Conservation (phyloP, 2,329 filamentous ascomycete species). For the Endoconidiophora laricicola region DNA sequence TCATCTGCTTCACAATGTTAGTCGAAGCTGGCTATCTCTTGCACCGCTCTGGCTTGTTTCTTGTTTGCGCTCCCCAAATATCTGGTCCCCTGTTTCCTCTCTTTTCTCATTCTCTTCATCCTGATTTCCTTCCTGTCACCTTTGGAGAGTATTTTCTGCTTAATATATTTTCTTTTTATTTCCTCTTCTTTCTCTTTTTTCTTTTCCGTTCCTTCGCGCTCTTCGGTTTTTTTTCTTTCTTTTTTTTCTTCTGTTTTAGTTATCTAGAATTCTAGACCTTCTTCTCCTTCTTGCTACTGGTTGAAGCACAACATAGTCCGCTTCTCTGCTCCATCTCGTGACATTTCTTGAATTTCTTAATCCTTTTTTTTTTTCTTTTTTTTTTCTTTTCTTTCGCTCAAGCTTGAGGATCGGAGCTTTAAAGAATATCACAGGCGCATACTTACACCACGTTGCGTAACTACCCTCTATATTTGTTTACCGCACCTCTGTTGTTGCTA, state of each 20-base stretch:
- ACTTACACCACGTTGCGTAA: too few species aligned
- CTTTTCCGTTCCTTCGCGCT: neutral
- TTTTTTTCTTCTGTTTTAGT: neutral
- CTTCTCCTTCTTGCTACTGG: neutral
- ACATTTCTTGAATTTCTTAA: neutral
- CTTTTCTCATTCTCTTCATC: constrained; percentile 7
- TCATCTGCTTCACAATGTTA: too few species aligned
- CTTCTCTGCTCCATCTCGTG: neutral
- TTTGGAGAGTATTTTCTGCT: neutral
- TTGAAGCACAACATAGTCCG: too few species aligned
- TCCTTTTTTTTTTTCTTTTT: neutral
- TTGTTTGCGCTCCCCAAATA: neutral
- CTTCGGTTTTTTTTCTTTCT: neutral
- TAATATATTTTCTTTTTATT: neutral
- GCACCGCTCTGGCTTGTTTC: too few species aligned
- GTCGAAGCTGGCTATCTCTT: too few species aligned
- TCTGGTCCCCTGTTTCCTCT: constrained; percentile 5
- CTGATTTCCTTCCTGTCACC: constrained; percentile 1
- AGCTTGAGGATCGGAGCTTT: too few species aligned
- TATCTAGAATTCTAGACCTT: neutral
- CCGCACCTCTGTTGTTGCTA: too few species aligned
- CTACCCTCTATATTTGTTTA: too few species aligned
- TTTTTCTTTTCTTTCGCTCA: neutral
- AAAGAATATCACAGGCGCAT: too few species aligned
- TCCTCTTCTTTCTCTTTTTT: neutral